Evolutionary conservation across 208 protist genomes (phyloP).

Genomic region (Phytomonas francai): DNA sequence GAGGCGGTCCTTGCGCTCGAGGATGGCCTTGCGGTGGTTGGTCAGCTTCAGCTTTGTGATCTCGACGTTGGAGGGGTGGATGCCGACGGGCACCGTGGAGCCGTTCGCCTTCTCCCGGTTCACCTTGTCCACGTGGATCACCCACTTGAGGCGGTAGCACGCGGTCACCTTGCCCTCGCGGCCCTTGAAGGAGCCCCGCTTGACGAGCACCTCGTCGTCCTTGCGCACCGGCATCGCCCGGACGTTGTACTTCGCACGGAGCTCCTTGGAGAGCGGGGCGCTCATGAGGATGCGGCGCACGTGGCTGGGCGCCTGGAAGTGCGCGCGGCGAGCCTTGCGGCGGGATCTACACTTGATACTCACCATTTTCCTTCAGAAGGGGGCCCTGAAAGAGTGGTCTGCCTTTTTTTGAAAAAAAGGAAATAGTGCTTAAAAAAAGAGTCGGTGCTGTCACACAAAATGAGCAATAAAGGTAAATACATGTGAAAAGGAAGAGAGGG

Average conservation of each 20-base stretch:
- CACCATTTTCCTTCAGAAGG: no score
- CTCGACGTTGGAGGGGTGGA: slow-evolving; percentile 98
- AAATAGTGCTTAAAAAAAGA: no score
- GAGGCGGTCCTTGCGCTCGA: slow-evolving; percentile 92
- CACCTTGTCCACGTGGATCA: slow-evolving; percentile 98
- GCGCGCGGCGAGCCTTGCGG: slow-evolving; percentile 97
- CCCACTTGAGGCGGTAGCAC: slow-evolving; percentile 98
- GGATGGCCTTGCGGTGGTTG: slow-evolving; percentile 96
- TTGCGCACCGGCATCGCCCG: slow-evolving; percentile 98
- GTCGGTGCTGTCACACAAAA: no score
- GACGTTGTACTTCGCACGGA: slow-evolving; percentile 98
- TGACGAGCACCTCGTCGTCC: slow-evolving; percentile 98
- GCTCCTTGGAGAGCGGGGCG: slow-evolving; percentile 97
- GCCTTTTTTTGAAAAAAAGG: no score
- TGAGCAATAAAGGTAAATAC: no score
- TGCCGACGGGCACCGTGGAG: slow-evolving; percentile 88
- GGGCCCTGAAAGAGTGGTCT: no score
- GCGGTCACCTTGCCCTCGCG: slow-evolving; percentile 95
- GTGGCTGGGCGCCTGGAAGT: slow-evolving; percentile 97
- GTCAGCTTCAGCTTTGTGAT: slow-evolving; percentile 99
- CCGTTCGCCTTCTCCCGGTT: slow-evolving; percentile 96
- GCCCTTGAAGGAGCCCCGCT: slow-evolving; percentile 95
- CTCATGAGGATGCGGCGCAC: slow-evolving; percentile 97
- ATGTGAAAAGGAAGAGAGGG: no score
- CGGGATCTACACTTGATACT: slow-evolving; percentile 88